phyloP scores from a whole-genome alignment of 169 alveolate genomes.

The Plasmodium malariae region DNA sequence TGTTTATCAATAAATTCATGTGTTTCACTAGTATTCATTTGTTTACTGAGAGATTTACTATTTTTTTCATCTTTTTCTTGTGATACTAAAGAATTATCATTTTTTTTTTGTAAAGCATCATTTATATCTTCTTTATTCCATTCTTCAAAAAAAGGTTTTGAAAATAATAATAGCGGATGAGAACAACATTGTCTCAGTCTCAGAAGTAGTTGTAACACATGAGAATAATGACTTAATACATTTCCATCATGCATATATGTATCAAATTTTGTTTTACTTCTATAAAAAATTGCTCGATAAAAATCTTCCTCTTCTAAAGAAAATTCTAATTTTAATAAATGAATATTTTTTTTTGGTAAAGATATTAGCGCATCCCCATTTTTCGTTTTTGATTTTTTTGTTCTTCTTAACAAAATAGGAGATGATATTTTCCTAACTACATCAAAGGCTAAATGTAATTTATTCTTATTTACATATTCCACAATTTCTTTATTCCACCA shows the following conservation, averaged over 20 bases:
- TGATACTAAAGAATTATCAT: not conserved
- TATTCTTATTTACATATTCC: constrained; percentile 78
- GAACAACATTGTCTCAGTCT: constrained; percentile 90
- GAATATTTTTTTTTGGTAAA: constrained; percentile 90
- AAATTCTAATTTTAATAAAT: constrained; percentile 83
- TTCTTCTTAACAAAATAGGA: constrained; percentile 90
- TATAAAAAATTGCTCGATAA: constrained; percentile 76
- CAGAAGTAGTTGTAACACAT: constrained; percentile 85
- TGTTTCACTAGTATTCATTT: not conserved
- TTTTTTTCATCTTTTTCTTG: not conserved
- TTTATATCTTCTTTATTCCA: constrained; percentile 62
- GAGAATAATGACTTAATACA: constrained; percentile 84
- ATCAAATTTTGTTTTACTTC: constrained; percentile 84
- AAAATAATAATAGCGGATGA: constrained; percentile 84
- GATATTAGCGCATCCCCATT: constrained; percentile 84
- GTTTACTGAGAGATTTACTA: not conserved
- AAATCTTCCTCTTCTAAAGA: constrained; percentile 84
- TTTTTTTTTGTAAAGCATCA: not conserved
- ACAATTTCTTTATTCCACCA: constrained; percentile 88
- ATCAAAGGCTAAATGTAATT: constrained; percentile 80
- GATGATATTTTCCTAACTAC: constrained; percentile 78
- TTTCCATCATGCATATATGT: constrained; percentile 82
- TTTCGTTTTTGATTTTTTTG: constrained; percentile 86
- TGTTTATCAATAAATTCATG: not conserved
- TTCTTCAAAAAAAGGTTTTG: constrained; percentile 64